phyloP scores from a whole-genome alignment of 345 rosid genomes.

The Physaria fendleri region DNA sequence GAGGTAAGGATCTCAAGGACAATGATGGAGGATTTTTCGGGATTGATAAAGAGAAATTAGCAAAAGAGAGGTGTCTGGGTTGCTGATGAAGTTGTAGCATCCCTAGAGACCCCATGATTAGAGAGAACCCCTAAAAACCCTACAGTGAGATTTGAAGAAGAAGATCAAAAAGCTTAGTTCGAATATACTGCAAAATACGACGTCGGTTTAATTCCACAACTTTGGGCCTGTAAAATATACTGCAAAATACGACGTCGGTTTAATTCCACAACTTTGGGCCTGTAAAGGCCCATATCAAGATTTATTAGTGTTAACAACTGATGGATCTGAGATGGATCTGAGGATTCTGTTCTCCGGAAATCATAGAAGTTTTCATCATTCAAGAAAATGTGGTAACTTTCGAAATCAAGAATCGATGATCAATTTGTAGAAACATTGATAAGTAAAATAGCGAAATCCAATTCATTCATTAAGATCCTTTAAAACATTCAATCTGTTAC shows the following conservation, averaged over 20 bases:
- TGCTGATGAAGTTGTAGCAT: constrained; percentile 32
- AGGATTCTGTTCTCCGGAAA: too few relatives aligned
- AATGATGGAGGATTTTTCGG: constrained; percentile 30
- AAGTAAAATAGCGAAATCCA: too few relatives aligned
- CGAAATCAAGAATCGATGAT: too few relatives aligned
- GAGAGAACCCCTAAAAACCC: constrained; percentile 25
- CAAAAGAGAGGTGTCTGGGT: constrained; percentile 42
- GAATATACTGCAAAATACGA: background rate
- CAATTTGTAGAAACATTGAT: too few relatives aligned
- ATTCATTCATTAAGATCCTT: too few relatives aligned
- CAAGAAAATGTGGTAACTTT: too few relatives aligned
- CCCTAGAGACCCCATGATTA: constrained; percentile 55
- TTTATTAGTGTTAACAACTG: too few relatives aligned
- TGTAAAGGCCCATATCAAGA: too few relatives aligned
- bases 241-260: constrained; percentile 12
- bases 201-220: background rate
- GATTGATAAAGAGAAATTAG: constrained; percentile 34
- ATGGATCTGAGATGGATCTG: too few relatives aligned
- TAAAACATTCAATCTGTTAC: too few relatives aligned
- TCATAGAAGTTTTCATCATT: too few relatives aligned
- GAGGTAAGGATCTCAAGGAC: constrained; percentile 33
- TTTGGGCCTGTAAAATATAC: background rate
- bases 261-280: background rate
- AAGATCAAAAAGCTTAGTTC: constrained; percentile 4
- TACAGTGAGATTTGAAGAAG: constrained; percentile 15